Percentiles rank a stretch among this genome's conserved stretches.
Conservation (phyloP, 306 rosid species). For the Cucumis cinereus region DNA sequence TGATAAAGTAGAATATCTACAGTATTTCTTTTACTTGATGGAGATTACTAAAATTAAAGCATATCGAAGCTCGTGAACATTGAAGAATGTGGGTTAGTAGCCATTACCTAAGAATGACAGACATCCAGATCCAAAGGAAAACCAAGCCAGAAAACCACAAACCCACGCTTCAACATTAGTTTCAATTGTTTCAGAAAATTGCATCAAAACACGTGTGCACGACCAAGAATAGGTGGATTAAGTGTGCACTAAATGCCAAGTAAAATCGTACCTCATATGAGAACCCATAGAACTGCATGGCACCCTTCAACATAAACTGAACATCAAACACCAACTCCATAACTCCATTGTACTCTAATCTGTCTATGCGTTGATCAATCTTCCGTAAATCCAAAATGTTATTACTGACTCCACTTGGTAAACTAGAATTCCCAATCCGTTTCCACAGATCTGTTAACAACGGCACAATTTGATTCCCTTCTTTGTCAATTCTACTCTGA, state of each 20-base stretch:
- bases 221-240: not conserved
- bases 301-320: constrained; percentile 77
- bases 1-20: not conserved
- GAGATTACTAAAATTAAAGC: not conserved
- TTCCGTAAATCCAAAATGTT: constrained; percentile 56
- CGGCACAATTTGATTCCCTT: constrained; percentile 83
- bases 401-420: constrained; percentile 43
- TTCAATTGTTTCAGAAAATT: not conserved
- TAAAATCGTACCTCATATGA: constrained; percentile 66
- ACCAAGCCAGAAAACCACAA: not conserved
- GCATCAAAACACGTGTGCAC: not conserved
- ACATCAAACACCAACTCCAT: constrained; percentile 85
- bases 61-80: not conserved
- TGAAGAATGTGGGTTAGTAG: not conserved
- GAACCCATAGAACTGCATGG: constrained; percentile 66
- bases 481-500: constrained; percentile 79
- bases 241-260: not conserved
- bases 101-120: not conserved
- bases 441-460: constrained; percentile 87
- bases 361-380: constrained; percentile 81
- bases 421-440: constrained; percentile 57
- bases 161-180: not conserved
- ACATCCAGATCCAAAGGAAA: not conserved
- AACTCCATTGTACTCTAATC: constrained; percentile 68
- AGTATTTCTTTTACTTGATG: not conserved